phyloP scores from a whole-genome alignment of 257 asterid species.

The Solanum virginianum region DNA sequence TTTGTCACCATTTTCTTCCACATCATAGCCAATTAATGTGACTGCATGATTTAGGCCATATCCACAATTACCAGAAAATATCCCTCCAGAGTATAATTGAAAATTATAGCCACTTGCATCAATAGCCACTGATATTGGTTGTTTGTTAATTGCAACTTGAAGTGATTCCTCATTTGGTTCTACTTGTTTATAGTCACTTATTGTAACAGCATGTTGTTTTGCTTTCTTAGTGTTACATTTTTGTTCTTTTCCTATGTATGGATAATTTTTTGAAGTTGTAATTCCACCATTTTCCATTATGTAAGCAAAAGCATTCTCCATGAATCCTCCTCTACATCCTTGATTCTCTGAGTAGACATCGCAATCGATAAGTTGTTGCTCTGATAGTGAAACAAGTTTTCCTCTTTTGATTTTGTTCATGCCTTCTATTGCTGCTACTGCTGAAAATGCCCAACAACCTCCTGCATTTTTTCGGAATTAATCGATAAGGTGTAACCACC shows the following conservation, averaged over 20 bases:
- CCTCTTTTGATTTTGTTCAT: constrained; percentile 51
- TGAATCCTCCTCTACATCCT: constrained; percentile 52
- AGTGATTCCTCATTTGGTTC: constrained; percentile 30
- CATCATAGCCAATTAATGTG: constrained; percentile 43
- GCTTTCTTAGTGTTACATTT: constrained; percentile 12
- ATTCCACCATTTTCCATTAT: constrained; percentile 37
- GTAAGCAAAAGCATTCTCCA: constrained; percentile 39
- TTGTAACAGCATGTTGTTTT: constrained; percentile 19
- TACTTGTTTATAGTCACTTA: constrained; percentile 27
- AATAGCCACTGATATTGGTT: constrained; percentile 56
- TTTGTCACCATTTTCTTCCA: constrained; percentile 12
- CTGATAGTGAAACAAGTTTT: constrained; percentile 45
- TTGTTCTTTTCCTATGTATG: constrained; percentile 26
- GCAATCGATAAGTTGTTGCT: constrained; percentile 62
- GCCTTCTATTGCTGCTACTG: constrained; percentile 64
- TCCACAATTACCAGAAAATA: constrained; percentile 35
- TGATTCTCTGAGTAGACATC: constrained; percentile 11
- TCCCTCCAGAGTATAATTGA: constrained; percentile 40
- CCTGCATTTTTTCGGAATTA: constrained; percentile 29
- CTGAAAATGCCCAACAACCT: constrained; percentile 77
- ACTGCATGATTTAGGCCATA: constrained; percentile 40
- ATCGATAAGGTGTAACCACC: not conserved
- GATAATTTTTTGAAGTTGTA: constrained; percentile 28
- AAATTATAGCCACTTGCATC: constrained; percentile 31
- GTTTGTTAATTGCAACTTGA: constrained; percentile 39